Evolutionary conservation across 768 basidiomycete genomes (phyloP).

Genomic region (Calocybe gangraenosa): DNA sequence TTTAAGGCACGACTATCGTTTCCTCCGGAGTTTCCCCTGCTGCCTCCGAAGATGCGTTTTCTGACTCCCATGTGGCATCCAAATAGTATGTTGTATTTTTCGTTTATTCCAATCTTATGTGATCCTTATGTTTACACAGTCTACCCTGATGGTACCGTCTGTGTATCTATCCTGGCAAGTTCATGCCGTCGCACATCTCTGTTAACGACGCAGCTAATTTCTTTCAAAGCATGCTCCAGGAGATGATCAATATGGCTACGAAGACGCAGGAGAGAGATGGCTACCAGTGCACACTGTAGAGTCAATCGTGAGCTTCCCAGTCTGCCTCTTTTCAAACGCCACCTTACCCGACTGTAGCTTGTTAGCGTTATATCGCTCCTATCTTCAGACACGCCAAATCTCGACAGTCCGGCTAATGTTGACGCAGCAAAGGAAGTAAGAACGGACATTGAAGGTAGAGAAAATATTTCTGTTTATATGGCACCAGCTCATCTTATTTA

Average conservation of each 20-base stretch:
- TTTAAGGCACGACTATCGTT: slow-evolving; percentile 90
- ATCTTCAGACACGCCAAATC: slow-evolving; percentile 86
- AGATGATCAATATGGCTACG: slow-evolving; percentile 95
- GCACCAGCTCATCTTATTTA: slow-evolving; percentile 23
- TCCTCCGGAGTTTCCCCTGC: slow-evolving; percentile 84
- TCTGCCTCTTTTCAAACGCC: slow-evolving; percentile 1
- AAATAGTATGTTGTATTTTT: slow-evolving; percentile 65
- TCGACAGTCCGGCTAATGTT: slow-evolving; percentile 93
- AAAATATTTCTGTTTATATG: neutral
- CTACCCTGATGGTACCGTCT: slow-evolving; percentile 89
- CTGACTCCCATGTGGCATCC: slow-evolving; percentile 97
- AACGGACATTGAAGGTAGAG: slow-evolving; percentile 54
- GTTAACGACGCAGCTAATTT: slow-evolving; percentile 7
- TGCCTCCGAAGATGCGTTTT: slow-evolving; percentile 95
- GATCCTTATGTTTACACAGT: slow-evolving; percentile 45
- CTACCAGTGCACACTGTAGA: slow-evolving; percentile 96
- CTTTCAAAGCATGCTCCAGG: slow-evolving; percentile 80
- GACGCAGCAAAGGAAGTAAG: slow-evolving; percentile 91
- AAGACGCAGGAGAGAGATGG: slow-evolving; percentile 97
- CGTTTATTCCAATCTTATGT: neutral
- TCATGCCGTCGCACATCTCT: neutral
- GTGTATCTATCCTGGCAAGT: slow-evolving; percentile 89
- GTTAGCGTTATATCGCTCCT: slow-evolving; percentile 94
- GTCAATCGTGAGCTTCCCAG: slow-evolving; percentile 66
- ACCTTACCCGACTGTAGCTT: slow-evolving; percentile 48